Evolutionary conservation across 495 filamentous ascomycete genomes (phyloP), one percentile per base, ranked within the genome.

Genomic region (Pseudoneurospora amorphoporcata): DNA sequence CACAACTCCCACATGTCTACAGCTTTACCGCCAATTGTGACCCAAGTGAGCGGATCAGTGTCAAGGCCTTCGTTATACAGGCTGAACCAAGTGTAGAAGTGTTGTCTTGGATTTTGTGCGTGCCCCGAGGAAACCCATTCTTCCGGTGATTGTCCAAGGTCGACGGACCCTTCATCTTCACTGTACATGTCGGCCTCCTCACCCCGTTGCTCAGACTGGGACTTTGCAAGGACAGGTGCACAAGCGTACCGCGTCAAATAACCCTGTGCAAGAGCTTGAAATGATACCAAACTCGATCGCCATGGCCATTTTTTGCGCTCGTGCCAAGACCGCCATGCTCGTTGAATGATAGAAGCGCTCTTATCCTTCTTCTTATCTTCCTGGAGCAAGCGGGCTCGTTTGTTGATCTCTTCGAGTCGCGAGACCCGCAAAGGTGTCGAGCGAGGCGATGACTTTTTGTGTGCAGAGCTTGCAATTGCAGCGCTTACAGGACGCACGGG

Each of bases 1-100:
- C 82, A 84, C 2, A 83, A 68, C 8, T 81, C 71, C 82, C 82
- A 83, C n/a, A 79, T 42, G 29, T 76, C 74, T 8, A 84, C 73
- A 6, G 74, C 71, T 39, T 41, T 76, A 9, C 72, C 58, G 2
- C 73, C 75, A 43, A 83, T 73, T 35, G 76, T 77, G 2, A 74
- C 72, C 72, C 75, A 82, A 2, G 73, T 73, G 6, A 69, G 43
- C 4, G 73, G 74, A 9, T 29, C 41, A 10, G 58, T 41, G 2
- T 68, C 73, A 19, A 39, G 23, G 7, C 16, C 3, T 35, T 77
- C 69, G 35, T 76, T 69, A 19, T 73, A 83, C 3, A 1, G 19
- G 9, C 75, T 70, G 42, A 83, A 80, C 68, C 78, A 68, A 12
- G 37, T 29, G 72, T 75, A 73, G 65, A 83, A 82, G 71, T 80